Evolutionary conservation across 108 stramenopile genomes (phyloP).

Genomic region (Thalassiosira profunda): DNA sequence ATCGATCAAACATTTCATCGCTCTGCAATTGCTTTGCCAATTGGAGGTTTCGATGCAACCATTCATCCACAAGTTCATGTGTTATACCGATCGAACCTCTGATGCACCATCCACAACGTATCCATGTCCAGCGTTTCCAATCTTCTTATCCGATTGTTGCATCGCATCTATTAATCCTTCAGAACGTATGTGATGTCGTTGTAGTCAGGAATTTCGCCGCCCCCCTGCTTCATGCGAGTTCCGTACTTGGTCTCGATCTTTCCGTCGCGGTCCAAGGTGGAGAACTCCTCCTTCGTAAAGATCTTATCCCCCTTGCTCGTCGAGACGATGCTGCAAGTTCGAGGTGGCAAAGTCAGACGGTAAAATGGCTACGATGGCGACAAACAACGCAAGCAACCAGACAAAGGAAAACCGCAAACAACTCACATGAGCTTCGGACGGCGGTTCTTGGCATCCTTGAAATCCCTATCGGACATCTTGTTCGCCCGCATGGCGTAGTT

Average conservation of each 20-base stretch:
- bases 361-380: background rate
- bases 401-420: background rate
- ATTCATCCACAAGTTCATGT: too few species aligned
- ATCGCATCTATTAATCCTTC: conserved; percentile 13
- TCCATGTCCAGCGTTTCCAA: too few species aligned
- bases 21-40: too few species aligned
- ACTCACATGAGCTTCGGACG: conserved; percentile 8
- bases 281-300: conserved; percentile 4
- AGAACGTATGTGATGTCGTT: conserved; percentile 7
- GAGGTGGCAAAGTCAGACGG: background rate
- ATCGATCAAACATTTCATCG: too few species aligned
- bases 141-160: too few species aligned
- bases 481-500: conserved; percentile 8
- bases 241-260: conserved; percentile 2
- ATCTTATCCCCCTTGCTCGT: conserved; percentile 3
- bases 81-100: too few species aligned
- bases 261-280: background rate
- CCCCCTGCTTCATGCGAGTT: conserved; percentile 14
- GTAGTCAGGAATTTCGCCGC: conserved; percentile 9
- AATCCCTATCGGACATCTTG: background rate
- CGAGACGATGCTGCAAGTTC: background rate
- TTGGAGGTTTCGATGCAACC: too few species aligned
- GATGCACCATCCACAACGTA: too few species aligned
- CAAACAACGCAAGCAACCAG: too few species aligned
- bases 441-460: conserved; percentile 9